Base-by-base conservation (phyloP, 768 basidiomycete species). In the Leucogyrophana mollusca region DNA sequence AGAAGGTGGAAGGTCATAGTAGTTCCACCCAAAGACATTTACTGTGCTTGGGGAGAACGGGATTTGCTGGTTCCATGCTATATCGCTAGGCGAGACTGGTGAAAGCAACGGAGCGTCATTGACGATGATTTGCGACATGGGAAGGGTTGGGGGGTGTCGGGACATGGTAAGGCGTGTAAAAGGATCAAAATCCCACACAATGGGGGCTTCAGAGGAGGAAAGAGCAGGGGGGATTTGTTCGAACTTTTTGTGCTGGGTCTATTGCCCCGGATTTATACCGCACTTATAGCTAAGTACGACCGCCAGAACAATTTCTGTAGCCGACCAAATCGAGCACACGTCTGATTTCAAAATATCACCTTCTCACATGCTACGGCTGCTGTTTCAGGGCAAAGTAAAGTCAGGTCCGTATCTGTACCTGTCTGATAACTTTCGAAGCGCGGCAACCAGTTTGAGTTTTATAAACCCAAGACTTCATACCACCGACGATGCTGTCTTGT, bases 101-200 rank as follows among this genome's bases (percentile, higher is more conserved):
- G 80, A 80, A 56, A 79, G 72, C 36, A 85, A 72, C 49, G 77
- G 72, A 32, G 77, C 74, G 68, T 87, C 83, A 54, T 62, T 58
- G 42, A 78, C 69, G 59, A 81, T 78, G 58, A 84, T 72, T 53
- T 79, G 74, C 54, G 81, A 78, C 74, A 82, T 79, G 56, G 74
- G 59, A 40, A 73, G 62, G 50, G 69, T 53, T 37, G 67, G 65
- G 34, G 66, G 68, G 49, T 46, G 18, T 13, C 56, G 63, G 38
- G 63, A 56, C 33, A 53, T 46, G 45, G 30, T 23, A 20, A 51
- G 47, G 1, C 47, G 40, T 30, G 27, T 30, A 30, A 30, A 30
- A 30, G 7, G 27, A 30, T 30, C 27, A 30, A 30, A 30, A 30
- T 30, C 27, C 13, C 27, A 30, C 27, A 30, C 27, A 30, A 13